Conservation (phyloP, 78 protist species). For the Monocercomonoides exilis region DNA sequence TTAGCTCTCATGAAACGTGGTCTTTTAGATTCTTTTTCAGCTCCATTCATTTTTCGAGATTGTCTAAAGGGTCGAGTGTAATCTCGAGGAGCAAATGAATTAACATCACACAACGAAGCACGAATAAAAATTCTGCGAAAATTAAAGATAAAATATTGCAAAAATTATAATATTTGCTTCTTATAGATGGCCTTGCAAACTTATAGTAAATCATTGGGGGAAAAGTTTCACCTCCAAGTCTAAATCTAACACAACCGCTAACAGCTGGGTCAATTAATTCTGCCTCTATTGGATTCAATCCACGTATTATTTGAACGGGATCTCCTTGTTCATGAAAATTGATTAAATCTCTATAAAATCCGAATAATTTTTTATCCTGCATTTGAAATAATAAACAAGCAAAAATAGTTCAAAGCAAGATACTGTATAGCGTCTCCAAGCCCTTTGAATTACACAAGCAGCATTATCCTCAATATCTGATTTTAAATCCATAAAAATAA, state of each 20-base stretch:
- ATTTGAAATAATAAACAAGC: not conserved
- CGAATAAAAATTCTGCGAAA: not conserved
- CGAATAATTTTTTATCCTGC: constrained; percentile 11
- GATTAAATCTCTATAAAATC: not conserved
- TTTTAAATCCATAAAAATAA: no score
- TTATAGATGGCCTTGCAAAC: no score
- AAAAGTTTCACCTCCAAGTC: constrained; percentile 14
- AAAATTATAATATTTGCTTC: no score
- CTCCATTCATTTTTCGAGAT: no score
- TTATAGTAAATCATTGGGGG: constrained; percentile 20
- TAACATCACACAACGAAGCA: not conserved
- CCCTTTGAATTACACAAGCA: not conserved
- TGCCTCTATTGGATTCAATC: constrained; percentile 20
- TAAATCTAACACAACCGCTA: not conserved
- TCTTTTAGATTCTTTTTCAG: no score
- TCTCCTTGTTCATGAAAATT: not conserved
- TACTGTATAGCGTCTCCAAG: not conserved
- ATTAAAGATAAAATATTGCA: no score
- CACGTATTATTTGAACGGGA: not conserved
- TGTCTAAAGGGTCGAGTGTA: no score
- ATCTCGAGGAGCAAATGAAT: constrained; percentile 27
- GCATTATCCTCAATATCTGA: no score
- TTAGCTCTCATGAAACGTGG: no score
- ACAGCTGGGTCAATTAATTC: not conserved
- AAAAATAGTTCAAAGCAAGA: not conserved